Percentiles rank a stretch among this genome's conserved stretches.
phyloP scores from a whole-genome alignment of 2,329 filamentous ascomycete species.

The Stylonectria norvegica region DNA sequence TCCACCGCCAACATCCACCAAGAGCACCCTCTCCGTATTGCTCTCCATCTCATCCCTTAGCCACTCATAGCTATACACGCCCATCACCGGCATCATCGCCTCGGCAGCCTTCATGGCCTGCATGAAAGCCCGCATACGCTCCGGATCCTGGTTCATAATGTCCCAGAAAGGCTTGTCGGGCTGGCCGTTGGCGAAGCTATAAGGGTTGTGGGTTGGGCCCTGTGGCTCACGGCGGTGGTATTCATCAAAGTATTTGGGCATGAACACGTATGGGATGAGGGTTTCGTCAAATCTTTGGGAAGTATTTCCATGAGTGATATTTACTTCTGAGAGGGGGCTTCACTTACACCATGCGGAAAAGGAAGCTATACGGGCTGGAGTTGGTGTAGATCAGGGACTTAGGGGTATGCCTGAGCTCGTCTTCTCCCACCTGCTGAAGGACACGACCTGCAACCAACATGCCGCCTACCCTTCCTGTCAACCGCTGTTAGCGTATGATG shows the following conservation, averaged over 20 bases:
- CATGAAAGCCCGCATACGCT: constrained; percentile 27
- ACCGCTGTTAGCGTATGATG: background rate
- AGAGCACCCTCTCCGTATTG: constrained; percentile 12
- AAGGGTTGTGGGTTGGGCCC: constrained; percentile 22
- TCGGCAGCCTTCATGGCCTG: constrained; percentile 27
- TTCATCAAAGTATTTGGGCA: constrained; percentile 32
- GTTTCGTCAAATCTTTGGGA: constrained; percentile 25
- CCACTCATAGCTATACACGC: constrained; percentile 33
- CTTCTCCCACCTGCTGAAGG: constrained; percentile 2
- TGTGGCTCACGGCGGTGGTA: constrained; percentile 31
- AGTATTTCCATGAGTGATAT: constrained; percentile 2
- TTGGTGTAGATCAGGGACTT: constrained; percentile 7
- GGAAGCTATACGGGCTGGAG: background rate
- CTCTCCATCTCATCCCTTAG: constrained; percentile 10
- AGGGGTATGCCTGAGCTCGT: constrained; percentile 6
- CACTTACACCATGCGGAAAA: constrained; percentile 8
- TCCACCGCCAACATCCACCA: constrained; percentile 36
- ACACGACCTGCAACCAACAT: constrained; percentile 6
- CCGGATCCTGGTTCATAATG: constrained; percentile 23
- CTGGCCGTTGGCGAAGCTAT: constrained; percentile 27
- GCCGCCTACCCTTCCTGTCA: constrained; percentile 5
- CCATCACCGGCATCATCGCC: constrained; percentile 20
- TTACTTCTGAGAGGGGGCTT: background rate
- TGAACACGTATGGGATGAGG: constrained; percentile 17
- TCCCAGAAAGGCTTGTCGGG: constrained; percentile 32